Conservation (phyloP, 73 alveolate genomes). For the Strombidium stylifer region DNA sequence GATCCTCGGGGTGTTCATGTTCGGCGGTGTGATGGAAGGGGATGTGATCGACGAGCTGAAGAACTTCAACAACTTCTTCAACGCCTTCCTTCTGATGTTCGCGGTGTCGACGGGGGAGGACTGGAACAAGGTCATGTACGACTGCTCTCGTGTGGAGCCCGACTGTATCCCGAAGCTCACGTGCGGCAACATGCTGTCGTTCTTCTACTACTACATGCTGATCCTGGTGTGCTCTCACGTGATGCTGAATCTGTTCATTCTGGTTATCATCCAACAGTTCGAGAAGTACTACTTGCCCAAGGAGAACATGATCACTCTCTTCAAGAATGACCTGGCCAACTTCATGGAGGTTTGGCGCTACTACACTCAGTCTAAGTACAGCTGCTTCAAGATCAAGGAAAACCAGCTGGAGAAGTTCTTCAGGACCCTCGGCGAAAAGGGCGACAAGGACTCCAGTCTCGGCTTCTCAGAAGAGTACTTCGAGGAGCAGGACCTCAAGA, state of each 20-base stretch:
- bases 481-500: slow-evolving; percentile 32
- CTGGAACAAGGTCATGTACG: slow-evolving; percentile 82
- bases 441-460: too few species aligned
- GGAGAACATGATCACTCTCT: slow-evolving; percentile 88
- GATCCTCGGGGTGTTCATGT: slow-evolving; percentile 85
- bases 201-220: slow-evolving; percentile 43
- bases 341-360: slow-evolving; percentile 89
- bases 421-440: slow-evolving; percentile 59
- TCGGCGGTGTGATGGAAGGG: slow-evolving; percentile 61
- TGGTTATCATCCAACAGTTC: slow-evolving; percentile 92
- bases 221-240: slow-evolving; percentile 62
- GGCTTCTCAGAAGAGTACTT: too few species aligned
- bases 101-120: slow-evolving; percentile 90
- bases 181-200: slow-evolving; percentile 24
- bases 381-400: slow-evolving; percentile 60
- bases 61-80: slow-evolving; percentile 76
- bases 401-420: slow-evolving; percentile 47
- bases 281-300: slow-evolving; percentile 91
- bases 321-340: slow-evolving; percentile 68
- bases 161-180: slow-evolving; percentile 20
- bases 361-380: slow-evolving; percentile 46
- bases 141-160: slow-evolving; percentile 34
- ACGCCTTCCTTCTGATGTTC: slow-evolving; percentile 71
- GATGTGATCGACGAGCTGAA: slow-evolving; percentile 48
- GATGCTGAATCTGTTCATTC: slow-evolving; percentile 92